Evolutionary conservation across 2,329 filamentous ascomycete genomes (phyloP).

Genomic region (Sporothrix sp.): DNA sequence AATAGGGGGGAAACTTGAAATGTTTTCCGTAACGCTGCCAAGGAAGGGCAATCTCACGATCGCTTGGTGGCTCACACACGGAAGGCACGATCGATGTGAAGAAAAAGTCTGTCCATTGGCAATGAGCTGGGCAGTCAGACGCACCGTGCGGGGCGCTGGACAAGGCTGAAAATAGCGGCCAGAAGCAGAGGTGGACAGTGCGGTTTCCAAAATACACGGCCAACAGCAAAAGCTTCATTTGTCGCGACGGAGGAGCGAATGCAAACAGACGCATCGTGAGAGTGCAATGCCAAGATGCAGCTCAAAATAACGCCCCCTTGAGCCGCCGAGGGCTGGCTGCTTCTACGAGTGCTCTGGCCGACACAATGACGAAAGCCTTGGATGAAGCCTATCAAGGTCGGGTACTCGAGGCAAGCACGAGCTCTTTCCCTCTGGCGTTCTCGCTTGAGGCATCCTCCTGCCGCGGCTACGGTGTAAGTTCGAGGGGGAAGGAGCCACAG

Average conservation of each 20-base stretch:
- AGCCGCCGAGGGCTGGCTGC: neutral
- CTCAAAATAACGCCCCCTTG: neutral
- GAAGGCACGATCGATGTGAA: conserved; percentile 8
- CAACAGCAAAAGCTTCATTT: neutral
- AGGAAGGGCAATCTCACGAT: neutral
- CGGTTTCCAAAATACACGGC: neutral
- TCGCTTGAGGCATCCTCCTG: too few relatives aligned
- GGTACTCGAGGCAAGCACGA: too few relatives aligned
- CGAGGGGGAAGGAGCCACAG: too few relatives aligned
- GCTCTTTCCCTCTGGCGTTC: neutral
- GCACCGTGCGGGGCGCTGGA: conserved; percentile 15
- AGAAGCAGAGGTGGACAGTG: neutral
- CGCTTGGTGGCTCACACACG: neutral
- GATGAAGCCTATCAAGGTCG: too few relatives aligned
- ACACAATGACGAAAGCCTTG: too few relatives aligned
- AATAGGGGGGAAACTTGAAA: neutral
- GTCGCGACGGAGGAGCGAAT: too few relatives aligned
- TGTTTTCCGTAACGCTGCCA: neutral
- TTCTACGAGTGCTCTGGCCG: too few relatives aligned
- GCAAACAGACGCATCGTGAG: neutral
- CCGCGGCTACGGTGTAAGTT: neutral
- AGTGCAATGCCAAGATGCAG: too few relatives aligned
- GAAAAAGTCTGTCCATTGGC: conserved; percentile 15
- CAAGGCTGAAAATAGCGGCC: neutral
- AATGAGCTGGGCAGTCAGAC: neutral